Base-by-base conservation (phyloP, 2,329 filamentous ascomycete genomes). In the Penicillium sp. region DNA sequence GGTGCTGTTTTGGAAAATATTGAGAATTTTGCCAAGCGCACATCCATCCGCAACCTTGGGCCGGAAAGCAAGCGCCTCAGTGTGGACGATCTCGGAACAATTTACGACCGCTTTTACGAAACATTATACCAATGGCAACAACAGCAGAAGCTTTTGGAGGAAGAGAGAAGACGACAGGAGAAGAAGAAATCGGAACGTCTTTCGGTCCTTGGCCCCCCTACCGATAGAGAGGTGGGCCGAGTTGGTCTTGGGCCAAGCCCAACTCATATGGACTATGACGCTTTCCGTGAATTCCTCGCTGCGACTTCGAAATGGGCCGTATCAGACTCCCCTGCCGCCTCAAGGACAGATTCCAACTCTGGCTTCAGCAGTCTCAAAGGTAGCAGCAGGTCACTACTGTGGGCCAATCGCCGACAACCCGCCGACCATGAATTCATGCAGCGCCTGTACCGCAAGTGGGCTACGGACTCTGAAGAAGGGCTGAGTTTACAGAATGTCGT, bases 261-360 rank as follows among this genome's bases (percentile, higher is more conserved):
- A 12, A 95, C 88, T 23, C 81, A 92, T 60, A 99, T 99, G 94
- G 92, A 97, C 70, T 99, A 97, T 66, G 90, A 96, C 71, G 91
- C 89, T 1, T 99, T 97, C 74, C 82, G 93, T 51, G 92, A 97
- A 65, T 97, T 99, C 63, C 78, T 99, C 37, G 91, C 94, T 4
- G 87, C 86, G 40, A 89, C 97, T 62, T 84, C 91, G 1, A 93
- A 87, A 76, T 99, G 94, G 94, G 94, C 94, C 2, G 87, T 96
- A 23, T 90, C 91, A 0, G 94, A 97, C 68, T 86, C 90, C 0
- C 90, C 91, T 3, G 79, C 82, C 5, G 80, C 84, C 0, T 81
- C 84, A 15, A 68, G 62, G 57, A 81, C 75, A 53, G 79, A 79
- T 46, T 75, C 69, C 1, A 74, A 15, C 24, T 42, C 72, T 4